Evolutionary conservation across 495 filamentous ascomycete genomes (phyloP).

Genomic region (Talaromyces ruber): DNA sequence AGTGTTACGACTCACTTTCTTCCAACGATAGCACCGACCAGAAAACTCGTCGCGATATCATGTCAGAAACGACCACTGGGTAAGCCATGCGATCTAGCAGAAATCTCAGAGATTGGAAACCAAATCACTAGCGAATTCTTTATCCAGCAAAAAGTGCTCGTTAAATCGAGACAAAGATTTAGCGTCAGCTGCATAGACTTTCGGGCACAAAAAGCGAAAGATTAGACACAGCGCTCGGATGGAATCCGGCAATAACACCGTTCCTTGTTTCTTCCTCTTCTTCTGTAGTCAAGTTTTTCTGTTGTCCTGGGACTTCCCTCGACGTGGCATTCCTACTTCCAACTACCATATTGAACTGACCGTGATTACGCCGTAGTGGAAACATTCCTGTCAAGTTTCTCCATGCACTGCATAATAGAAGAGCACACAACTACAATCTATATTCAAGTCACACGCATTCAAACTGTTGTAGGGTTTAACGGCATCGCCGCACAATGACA

Average conservation of each 20-base stretch:
- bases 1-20: not conserved
- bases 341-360: not conserved
- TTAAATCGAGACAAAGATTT: not conserved
- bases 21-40: not conserved
- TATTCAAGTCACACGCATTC: not conserved
- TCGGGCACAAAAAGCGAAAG: not conserved
- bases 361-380: not conserved
- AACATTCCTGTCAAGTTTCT: not conserved
- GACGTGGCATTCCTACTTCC: not conserved
- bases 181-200: not conserved
- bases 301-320: not conserved
- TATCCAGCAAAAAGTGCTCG: not conserved
- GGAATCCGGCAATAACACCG: not conserved
- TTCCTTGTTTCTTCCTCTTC: not conserved
- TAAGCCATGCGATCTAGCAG: not conserved
- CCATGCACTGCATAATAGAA: not conserved
- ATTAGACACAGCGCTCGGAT: not conserved
- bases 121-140: not conserved
- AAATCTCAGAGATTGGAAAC: not conserved
- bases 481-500: not conserved
- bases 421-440: not conserved
- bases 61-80: not conserved
- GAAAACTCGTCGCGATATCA: not conserved
- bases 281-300: not conserved
- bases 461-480: not conserved